Evolutionary conservation across 352 stramenopile species (phyloP).

Genomic region (Globisporangium parvum): DNA sequence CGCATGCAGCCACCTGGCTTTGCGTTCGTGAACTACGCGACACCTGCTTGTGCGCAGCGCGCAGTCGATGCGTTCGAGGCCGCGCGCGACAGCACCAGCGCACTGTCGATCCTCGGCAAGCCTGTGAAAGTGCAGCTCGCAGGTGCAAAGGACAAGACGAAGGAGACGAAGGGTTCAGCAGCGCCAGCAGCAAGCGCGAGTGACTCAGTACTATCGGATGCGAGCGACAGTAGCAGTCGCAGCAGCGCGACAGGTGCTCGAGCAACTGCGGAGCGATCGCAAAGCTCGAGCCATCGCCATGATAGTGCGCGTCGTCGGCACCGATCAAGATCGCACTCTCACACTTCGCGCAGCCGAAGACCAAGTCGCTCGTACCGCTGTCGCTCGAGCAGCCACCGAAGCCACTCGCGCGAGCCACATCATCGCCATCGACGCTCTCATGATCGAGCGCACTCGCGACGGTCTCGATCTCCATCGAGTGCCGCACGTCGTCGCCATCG

Average conservation of each 20-base stretch:
- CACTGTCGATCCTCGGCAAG: slow-evolving; percentile 65
- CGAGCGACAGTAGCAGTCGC: neutral
- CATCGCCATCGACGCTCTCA: neutral
- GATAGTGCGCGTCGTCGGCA: neutral
- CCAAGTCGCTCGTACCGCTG: too few species aligned
- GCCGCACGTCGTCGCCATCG: neutral
- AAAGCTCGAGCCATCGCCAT: neutral
- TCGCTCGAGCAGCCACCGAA: too few species aligned
- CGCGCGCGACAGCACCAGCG: slow-evolving; percentile 13
- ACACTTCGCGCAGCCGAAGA: neutral
- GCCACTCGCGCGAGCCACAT: neutral
- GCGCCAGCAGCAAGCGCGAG: neutral
- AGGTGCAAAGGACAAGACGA: slow-evolving; percentile 25
- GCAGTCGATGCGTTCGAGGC: slow-evolving; percentile 37
- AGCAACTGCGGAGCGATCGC: neutral
- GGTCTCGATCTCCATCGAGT: too few species aligned
- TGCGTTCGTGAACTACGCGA: slow-evolving; percentile 67
- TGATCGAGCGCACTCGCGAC: neutral
- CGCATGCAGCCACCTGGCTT: slow-evolving; percentile 62
- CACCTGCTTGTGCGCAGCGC: slow-evolving; percentile 30
- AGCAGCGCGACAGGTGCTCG: neutral
- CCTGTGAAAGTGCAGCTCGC: slow-evolving; percentile 68
- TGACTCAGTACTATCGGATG: too few species aligned
- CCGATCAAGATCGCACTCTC: neutral
- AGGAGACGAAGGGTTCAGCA: neutral